Conservation (phyloP, 2,329 filamentous ascomycete genomes). For the Coccinonectria pachysandricola region DNA sequence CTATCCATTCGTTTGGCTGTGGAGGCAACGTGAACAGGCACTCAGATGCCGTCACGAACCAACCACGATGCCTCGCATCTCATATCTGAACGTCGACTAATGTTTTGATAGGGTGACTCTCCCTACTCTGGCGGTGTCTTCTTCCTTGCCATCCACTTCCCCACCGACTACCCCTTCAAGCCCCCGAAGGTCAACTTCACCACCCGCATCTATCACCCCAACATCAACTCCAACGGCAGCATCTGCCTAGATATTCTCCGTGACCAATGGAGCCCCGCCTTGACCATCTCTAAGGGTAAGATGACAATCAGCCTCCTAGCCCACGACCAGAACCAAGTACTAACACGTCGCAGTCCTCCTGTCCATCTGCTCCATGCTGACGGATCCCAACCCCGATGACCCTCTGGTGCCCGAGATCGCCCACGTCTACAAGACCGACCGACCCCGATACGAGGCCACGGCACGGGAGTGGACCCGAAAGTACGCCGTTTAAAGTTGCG, state of each 20-base stretch:
- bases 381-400: constrained; percentile 98
- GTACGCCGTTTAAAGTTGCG: constrained; percentile 69
- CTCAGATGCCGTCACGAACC: constrained; percentile 7
- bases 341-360: constrained; percentile 60
- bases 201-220: constrained; percentile 98
- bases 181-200: constrained; percentile 99
- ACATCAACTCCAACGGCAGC: constrained; percentile 99
- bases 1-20: constrained; percentile 4
- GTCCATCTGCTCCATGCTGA: constrained; percentile 99
- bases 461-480: constrained; percentile 98
- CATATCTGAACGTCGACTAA: constrained; percentile 19
- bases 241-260: constrained; percentile 97
- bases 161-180: constrained; percentile 99
- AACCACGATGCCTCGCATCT: constrained; percentile 2
- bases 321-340: constrained; percentile 2
- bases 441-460: constrained; percentile 88
- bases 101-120: constrained; percentile 62
- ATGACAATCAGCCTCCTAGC: constrained; percentile 9
- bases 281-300: constrained; percentile 96
- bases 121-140: constrained; percentile 98
- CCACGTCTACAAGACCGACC: constrained; percentile 99
- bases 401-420: constrained; percentile 97
- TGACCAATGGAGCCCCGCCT: constrained; percentile 97
- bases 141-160: constrained; percentile 98
- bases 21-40: constrained; percentile 11